Evolutionary conservation across 371 early-diverging fungal species (phyloP).

Genomic region (Apophysomyces sp.): DNA sequence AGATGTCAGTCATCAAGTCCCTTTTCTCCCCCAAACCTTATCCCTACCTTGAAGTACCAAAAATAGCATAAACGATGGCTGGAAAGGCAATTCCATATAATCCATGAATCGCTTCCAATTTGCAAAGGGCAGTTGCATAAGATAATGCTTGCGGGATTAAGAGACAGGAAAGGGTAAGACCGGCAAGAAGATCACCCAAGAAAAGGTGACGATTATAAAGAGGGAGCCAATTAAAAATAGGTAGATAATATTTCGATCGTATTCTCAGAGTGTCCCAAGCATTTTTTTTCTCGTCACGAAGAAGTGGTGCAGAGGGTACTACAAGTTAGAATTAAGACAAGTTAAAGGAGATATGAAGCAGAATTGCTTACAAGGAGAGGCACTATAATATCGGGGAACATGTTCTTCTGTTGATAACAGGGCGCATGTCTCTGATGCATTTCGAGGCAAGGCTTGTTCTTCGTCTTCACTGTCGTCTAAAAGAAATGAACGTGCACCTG

Average conservation of each 20-base stretch:
- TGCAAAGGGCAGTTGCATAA: constrained; percentile 84
- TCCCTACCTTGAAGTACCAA: constrained; percentile 83
- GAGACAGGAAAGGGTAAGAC: constrained; percentile 84
- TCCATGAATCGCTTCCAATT: constrained; percentile 84
- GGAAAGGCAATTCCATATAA: constrained; percentile 85
- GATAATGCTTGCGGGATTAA: constrained; percentile 89
- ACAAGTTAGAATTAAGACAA: neutral
- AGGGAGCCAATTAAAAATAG: constrained; percentile 87
- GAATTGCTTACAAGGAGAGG: constrained; percentile 14
- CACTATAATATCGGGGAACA: constrained; percentile 17
- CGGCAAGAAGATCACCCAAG: constrained; percentile 77
- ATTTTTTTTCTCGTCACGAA: constrained; percentile 17
- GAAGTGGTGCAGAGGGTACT: neutral
- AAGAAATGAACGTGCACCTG: constrained; percentile 19
- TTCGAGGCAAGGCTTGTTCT: neutral
- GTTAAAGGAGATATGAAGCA: neutral
- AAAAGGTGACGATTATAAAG: constrained; percentile 56
- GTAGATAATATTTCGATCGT: constrained; percentile 87
- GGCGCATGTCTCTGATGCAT: constrained; percentile 1
- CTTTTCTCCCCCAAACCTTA: neutral
- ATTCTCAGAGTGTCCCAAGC: constrained; percentile 42
- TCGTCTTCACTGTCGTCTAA: constrained; percentile 8
- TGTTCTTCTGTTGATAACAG: constrained; percentile 11
- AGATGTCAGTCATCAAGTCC: neutral
- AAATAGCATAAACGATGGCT: constrained; percentile 81